A percentile compares a stretch with the other conserved stretches of the same genome.
Evolutionary conservation across 495 filamentous ascomycete genomes (phyloP).

Genomic region (Penicillium bovifimosum): DNA sequence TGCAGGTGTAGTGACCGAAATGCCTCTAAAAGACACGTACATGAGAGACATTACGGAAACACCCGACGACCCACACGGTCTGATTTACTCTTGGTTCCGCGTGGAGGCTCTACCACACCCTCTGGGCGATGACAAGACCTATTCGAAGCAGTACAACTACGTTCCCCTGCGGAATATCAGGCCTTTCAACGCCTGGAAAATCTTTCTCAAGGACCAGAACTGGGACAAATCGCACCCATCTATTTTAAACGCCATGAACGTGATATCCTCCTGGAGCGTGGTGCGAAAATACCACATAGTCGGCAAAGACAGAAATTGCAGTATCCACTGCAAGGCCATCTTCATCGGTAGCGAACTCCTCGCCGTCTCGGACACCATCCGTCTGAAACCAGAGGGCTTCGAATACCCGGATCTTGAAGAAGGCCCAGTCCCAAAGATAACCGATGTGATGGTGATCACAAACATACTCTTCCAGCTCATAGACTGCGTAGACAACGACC

Average conservation of each 20-base stretch:
- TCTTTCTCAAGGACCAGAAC: conserved; percentile 36
- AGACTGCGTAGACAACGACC: conserved; percentile 40
- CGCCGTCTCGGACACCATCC: conserved; percentile 47
- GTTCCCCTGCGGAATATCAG: conserved; percentile 49
- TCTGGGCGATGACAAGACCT: conserved; percentile 43
- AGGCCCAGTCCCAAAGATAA: conserved; percentile 19
- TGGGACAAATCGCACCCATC: conserved; percentile 46
- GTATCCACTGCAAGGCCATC: conserved; percentile 47
- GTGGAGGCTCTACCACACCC: conserved; percentile 52
- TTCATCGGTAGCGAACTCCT: conserved; percentile 54
- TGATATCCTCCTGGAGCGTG: conserved; percentile 49
- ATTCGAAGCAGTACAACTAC: conserved; percentile 49
- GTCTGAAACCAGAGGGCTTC: conserved; percentile 38
- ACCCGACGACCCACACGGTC: conserved; percentile 29
- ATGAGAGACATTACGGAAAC: conserved; percentile 41
- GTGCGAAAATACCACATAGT: conserved; percentile 45
- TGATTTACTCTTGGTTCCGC: conserved; percentile 54
- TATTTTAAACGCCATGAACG: conserved; percentile 48
- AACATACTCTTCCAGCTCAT: conserved; percentile 43
- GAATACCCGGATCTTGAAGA: neutral
- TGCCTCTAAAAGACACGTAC: conserved; percentile 35
- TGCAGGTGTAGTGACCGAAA: conserved; percentile 50
- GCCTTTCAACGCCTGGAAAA: conserved; percentile 48
- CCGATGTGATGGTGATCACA: conserved; percentile 49
- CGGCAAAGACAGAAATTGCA: conserved; percentile 50